Evolutionary conservation across 371 early-diverging fungal genomes (phyloP), one percentile per base, ranked within the genome.

Genomic region (Mortierella sp.): DNA sequence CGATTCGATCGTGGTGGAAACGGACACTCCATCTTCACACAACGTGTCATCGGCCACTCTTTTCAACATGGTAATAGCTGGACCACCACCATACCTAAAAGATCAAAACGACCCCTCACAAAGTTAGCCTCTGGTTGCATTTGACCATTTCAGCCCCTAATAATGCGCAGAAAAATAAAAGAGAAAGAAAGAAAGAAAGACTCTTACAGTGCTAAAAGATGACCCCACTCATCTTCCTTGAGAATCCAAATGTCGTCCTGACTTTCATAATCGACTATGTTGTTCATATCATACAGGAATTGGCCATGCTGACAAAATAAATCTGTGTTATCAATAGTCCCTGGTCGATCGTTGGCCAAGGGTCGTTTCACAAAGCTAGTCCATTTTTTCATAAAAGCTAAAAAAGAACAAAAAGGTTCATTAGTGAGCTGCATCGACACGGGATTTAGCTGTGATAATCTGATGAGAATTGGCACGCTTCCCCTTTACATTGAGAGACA

Each of bases 331-430:
- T 75, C 73, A 26, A 75, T 58, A 12, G 37, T 19, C 3, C 14
- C 18, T 1, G 81, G 81, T 7, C 70, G 64, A 52, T 61, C 37
- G 46, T 62, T 62, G 25, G 43, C 50, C 16, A 57, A 18, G 2
- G 81, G 81, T 26, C 58, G 58, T 28, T 72, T 71, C 14, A 72
- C 26, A 57, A 58, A 75, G 19, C 56, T 55, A 14, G 57, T 26
- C 81, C 81, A 81, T 46, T 45, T 37, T n/a, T 51, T 63, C 50
- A 75, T 57, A 23, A 81, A 81, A 14, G 29, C 80, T 74, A 57
- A 23, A 14, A 46, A 23, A 5, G 15, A 19, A 51, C 7, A 16
- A 26, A 14, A 23, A 4, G 9, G 4, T 37, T 26, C 16, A 46
- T 6, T 29, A 15, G 58, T 11, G 18, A 47, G 12, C 23, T 45